phyloP scores from a whole-genome alignment of 1,284 basidiomycete genomes.

The Malassezia equina region DNA sequence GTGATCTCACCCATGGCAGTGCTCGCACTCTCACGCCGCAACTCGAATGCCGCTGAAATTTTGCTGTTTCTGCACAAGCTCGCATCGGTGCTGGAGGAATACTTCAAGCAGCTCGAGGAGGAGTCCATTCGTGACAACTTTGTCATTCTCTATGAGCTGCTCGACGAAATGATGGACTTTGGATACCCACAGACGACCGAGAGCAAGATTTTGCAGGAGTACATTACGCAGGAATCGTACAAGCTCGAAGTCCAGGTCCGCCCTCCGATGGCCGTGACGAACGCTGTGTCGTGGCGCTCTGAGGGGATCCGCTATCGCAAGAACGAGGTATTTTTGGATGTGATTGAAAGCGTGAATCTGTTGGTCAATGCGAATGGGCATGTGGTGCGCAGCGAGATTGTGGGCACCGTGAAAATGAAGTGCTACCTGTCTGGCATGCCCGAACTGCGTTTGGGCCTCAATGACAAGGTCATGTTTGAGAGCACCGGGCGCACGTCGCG shows the following conservation, averaged over 20 bases:
- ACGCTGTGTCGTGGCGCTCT: constrained; percentile 95
- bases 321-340: constrained; percentile 98
- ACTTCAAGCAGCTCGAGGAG: constrained; percentile 98
- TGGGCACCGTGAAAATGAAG: constrained; percentile 98
- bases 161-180: constrained; percentile 99
- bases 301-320: constrained; percentile 96
- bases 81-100: constrained; percentile 68
- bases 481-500: constrained; percentile 85
- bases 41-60: constrained; percentile 89
- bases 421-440: constrained; percentile 99
- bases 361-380: constrained; percentile 93
- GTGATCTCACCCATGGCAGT: constrained; percentile 53
- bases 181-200: constrained; percentile 98
- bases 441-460: constrained; percentile 83
- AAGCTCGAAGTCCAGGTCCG: constrained; percentile 94
- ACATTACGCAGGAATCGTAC: constrained; percentile 98
- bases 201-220: constrained; percentile 98
- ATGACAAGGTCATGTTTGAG: constrained; percentile 99
- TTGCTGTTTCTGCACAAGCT: constrained; percentile 94
- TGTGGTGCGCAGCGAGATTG: constrained; percentile 91
- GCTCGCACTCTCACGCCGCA: constrained; percentile 86
- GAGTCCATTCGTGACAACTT: constrained; percentile 98
- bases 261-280: constrained; percentile 94
- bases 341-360: constrained; percentile 93
- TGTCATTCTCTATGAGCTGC: constrained; percentile 82